Evolutionary conservation across 2,329 filamentous ascomycete genomes (phyloP), one percentile per base, ranked within the genome.

Genomic region (Fusarium brevicatenulatum): DNA sequence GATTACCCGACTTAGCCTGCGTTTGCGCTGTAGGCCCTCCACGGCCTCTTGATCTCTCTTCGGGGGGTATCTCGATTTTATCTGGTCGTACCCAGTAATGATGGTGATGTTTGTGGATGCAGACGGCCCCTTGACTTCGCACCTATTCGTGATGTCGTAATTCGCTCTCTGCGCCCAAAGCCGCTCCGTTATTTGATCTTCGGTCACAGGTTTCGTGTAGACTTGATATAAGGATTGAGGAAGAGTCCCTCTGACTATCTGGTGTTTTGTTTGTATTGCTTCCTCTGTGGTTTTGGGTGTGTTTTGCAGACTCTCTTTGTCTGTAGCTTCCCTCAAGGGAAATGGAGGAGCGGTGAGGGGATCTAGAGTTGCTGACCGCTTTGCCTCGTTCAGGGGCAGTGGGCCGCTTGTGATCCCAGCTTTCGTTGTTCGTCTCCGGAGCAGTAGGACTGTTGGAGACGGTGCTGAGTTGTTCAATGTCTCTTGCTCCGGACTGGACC

Each of bases 71-170:
- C 12, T 75, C 61, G 66, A 78, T 68, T 23, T 50, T 60, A 25
- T 65, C 78, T 42, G 84, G 81, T 63, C 82, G 81, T 71, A 86
- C 69, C 88, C 88, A 90, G 82, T 90, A 90, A 81, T 90, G 88
- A 78, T 90, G 88, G 75, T 91, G 88, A 75, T 91, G 89, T 71
- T 86, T 88, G 78, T 90, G 88, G 65, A 89, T 73, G 74, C 88
- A 89, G 71, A 87, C 76, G 69, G 75, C 42, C 25, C 71, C 73
- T 55, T 73, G 60, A 64, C 67, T 56, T 77, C 61, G 55, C 71
- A 60, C 52, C 71, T 79, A 56, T 66, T 68, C 44, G 54, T 71
- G 57, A 74, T 77, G 57, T 75, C 72, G 61, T 54, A 63, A 23
- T 77, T 72, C 25, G 71, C 62, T 32, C 61, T 73, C 47, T 77